Evolutionary conservation across 1,139 yeast genomes (phyloP).

Genomic region (Candida frijolesensis): DNA sequence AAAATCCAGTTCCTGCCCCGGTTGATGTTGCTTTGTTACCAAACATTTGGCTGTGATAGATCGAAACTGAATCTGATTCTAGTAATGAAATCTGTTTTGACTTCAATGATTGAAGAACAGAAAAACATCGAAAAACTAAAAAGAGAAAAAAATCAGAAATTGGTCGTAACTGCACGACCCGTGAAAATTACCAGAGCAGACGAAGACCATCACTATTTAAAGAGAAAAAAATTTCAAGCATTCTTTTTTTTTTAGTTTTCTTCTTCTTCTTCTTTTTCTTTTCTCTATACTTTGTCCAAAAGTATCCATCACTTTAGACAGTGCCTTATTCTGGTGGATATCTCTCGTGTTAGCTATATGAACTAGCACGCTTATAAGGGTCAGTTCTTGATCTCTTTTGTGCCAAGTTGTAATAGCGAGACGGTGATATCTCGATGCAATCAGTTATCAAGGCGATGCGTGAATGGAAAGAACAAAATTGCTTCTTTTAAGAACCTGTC

Average conservation of each 20-base stretch:
- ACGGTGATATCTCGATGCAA: constrained; percentile 14
- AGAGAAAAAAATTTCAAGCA: constrained; percentile 5
- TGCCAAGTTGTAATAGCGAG: constrained; percentile 8
- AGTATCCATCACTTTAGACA: constrained; percentile 56
- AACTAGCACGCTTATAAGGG: constrained; percentile 7
- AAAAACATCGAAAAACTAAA: constrained; percentile 1
- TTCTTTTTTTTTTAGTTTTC: neutral
- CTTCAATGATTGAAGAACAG: neutral
- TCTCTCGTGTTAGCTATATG: constrained; percentile 6
- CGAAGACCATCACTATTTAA: constrained; percentile 8
- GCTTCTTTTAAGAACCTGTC: constrained; percentile 55
- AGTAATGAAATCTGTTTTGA: neutral
- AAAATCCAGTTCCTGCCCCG: constrained; percentile 16
- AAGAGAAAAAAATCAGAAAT: neutral
- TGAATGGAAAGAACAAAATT: constrained; percentile 47
- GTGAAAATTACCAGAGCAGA: neutral
- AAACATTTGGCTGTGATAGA: constrained; percentile 14
- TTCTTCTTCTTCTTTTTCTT: constrained; percentile 12
- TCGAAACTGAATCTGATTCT: neutral
- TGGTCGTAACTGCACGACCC: neutral
- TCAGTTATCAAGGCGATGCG: constrained; percentile 44
- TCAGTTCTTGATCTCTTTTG: constrained; percentile 28
- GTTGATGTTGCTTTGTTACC: constrained; percentile 15
- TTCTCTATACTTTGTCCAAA: constrained; percentile 51
- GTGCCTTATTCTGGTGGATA: constrained; percentile 40